These are phyloP conservation scores for Boletellus deceptivus DNA, from an alignment of 1,284 basidiomycete species.

Conservation along the genomic window DNA sequence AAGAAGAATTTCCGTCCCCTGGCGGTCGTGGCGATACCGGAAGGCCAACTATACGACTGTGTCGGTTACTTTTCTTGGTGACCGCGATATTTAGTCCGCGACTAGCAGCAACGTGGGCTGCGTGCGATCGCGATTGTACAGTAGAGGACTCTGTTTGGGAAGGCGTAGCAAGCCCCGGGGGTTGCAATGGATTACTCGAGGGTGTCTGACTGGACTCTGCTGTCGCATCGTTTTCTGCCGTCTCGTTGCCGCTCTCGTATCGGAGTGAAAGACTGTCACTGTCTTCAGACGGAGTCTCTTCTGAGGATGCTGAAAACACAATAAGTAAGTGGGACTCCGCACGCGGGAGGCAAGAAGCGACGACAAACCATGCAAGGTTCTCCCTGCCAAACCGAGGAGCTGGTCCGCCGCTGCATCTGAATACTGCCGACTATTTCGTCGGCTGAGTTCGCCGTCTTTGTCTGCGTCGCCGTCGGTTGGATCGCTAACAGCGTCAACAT, in stretches of 20 bases:
- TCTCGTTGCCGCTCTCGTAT: constrained; percentile 71
- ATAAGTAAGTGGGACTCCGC: constrained; percentile 11
- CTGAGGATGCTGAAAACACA: constrained; percentile 41
- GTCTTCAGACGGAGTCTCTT: constrained; percentile 66
- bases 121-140: constrained; percentile 41
- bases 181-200: constrained; percentile 39
- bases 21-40: constrained; percentile 59
- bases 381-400: constrained; percentile 69
- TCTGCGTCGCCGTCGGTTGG: constrained; percentile 33
- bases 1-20: constrained; percentile 15
- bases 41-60: constrained; percentile 61
- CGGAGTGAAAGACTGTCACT: constrained; percentile 62
- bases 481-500: constrained; percentile 55
- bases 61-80: constrained; percentile 54
- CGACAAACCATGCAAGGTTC: constrained; percentile 58
- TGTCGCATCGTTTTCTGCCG: constrained; percentile 57
- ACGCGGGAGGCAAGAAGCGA: constrained; percentile 11
- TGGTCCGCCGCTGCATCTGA: constrained; percentile 76
- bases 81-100: constrained; percentile 66
- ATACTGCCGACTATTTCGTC: constrained; percentile 77
- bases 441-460: constrained; percentile 42
- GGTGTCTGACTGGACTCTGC: constrained; percentile 48
- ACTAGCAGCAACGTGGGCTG: constrained; percentile 60
- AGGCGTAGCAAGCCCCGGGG: constrained; percentile 21
- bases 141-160: constrained; percentile 15